A percentile compares a stretch with the other conserved stretches of the same genome.
Evolutionary conservation across 1,139 yeast genomes (phyloP).

Genomic region (Oligophagozyma castellii): DNA sequence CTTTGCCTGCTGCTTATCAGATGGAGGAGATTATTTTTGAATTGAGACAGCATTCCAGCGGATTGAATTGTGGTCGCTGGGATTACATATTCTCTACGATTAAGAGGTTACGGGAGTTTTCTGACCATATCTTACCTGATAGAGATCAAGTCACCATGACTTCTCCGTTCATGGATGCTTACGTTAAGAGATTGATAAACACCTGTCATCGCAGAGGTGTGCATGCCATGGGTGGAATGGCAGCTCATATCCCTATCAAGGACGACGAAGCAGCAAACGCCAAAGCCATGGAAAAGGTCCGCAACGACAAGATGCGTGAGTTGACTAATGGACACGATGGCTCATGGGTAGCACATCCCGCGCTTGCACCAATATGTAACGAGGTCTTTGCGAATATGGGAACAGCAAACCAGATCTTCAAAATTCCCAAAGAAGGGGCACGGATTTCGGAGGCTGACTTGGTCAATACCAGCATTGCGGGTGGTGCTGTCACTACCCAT

Average conservation of each 20-base stretch:
- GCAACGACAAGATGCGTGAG: conserved; percentile 59
- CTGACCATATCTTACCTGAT: conserved; percentile 51
- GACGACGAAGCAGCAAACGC: conserved; percentile 46
- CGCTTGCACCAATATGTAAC: conserved; percentile 62
- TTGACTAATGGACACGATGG: conserved; percentile 71
- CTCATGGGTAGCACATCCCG: conserved; percentile 84
- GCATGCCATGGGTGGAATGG: conserved; percentile 79
- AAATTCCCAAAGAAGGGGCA: conserved; percentile 26
- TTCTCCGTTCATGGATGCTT: conserved; percentile 63
- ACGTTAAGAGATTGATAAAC: conserved; percentile 51
- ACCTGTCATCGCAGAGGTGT: conserved; percentile 61
- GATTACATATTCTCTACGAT: conserved; percentile 61
- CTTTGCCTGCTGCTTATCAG: conserved; percentile 61
- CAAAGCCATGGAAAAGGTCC: conserved; percentile 51
- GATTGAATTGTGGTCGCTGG: conserved; percentile 68
- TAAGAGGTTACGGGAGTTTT: conserved; percentile 47
- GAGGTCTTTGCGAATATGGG: conserved; percentile 68
- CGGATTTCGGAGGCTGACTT: conserved; percentile 42
- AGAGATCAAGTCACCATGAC: conserved; percentile 66
- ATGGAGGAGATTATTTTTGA: conserved; percentile 61
- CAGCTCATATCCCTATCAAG: conserved; percentile 70
- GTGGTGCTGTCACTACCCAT: conserved; percentile 45
- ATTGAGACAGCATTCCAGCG: conserved; percentile 52
- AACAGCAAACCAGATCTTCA: conserved; percentile 66
- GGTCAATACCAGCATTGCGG: conserved; percentile 49